Evolutionary conservation across 345 rosid species (phyloP).

Genomic region (Eucalyptus sideroxylon): DNA sequence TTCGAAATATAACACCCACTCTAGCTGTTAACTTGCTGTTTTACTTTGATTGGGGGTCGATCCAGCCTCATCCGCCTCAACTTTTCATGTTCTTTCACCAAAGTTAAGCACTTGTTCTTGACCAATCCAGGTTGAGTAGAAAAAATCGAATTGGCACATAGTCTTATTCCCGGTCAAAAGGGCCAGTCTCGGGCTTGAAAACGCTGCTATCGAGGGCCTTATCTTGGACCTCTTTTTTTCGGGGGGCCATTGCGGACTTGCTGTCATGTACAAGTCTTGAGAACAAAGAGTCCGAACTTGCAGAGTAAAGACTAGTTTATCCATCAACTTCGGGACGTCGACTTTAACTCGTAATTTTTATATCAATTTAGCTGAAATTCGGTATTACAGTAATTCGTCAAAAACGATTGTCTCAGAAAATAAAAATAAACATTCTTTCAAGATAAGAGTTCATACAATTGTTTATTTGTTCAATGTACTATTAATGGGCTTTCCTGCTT

Average conservation of each 20-base stretch:
- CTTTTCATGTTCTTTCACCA: not conserved
- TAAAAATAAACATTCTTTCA: not conserved
- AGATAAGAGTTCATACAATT: not conserved
- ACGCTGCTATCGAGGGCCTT: not conserved
- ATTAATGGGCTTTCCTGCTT: not conserved
- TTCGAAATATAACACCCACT: not conserved
- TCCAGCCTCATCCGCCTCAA: not conserved
- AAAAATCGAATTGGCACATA: not conserved
- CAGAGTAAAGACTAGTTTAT: not conserved
- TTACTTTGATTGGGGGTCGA: not conserved
- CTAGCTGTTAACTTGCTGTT: not conserved
- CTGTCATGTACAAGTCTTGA: not conserved
- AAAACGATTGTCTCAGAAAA: not conserved
- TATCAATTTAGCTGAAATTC: not conserved
- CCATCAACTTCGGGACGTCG: not conserved
- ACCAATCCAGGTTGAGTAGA: not conserved
- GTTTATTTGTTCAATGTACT: not conserved
- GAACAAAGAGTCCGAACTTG: not conserved
- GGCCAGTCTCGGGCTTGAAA: not conserved
- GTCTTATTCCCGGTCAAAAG: not conserved
- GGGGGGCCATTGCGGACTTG: not conserved
- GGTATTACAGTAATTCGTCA: not conserved
- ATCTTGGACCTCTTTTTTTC: not conserved
- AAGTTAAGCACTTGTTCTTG: not conserved
- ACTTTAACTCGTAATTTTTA: not conserved